phyloP scores from a whole-genome alignment of 2,329 filamentous ascomycete genomes.

The Coleophoma eucalyptorum region DNA sequence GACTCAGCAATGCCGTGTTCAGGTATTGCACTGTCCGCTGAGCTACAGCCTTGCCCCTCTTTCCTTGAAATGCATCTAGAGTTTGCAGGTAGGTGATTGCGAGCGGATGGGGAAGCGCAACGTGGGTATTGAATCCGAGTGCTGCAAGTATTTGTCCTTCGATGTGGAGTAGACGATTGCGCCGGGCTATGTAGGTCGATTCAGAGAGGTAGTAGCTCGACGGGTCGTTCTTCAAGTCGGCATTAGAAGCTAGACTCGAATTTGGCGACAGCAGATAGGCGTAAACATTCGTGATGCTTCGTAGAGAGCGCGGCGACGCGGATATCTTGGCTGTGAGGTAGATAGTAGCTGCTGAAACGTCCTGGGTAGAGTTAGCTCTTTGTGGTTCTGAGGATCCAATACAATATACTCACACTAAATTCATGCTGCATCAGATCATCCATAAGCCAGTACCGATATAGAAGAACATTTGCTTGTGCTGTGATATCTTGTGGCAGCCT shows the following conservation, averaged over 20 bases:
- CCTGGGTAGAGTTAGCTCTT: conserved; percentile 39
- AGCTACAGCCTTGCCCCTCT: conserved; percentile 43
- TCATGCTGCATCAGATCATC: conserved; percentile 51
- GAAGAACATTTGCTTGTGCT: conserved; percentile 77
- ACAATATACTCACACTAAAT: conserved; percentile 33
- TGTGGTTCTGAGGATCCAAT: not conserved
- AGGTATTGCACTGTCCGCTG: conserved; percentile 69
- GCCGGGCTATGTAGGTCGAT: conserved; percentile 62
- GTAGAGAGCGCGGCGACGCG: conserved; percentile 68
- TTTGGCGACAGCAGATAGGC: conserved; percentile 66
- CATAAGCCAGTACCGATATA: conserved; percentile 74
- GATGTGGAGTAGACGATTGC: conserved; percentile 62
- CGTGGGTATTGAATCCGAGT: conserved; percentile 79
- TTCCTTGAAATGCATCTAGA: conserved; percentile 59
- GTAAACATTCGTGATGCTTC: conserved; percentile 82
- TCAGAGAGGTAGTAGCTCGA: conserved; percentile 69
- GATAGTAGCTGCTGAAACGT: conserved; percentile 75
- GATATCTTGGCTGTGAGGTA: conserved; percentile 84
- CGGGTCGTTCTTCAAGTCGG: conserved; percentile 31
- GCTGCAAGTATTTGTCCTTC: conserved; percentile 75
- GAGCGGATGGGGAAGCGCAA: conserved; percentile 80
- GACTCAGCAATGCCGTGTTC: conserved; percentile 82
- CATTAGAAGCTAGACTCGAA: not conserved
- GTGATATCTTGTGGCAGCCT: conserved; percentile 82
- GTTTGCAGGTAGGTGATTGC: conserved; percentile 92